Percentiles rank a stretch among this genome's conserved stretches.
phyloP scores from a whole-genome alignment of 108 stramenopile species.

The Nitzschia palea region DNA sequence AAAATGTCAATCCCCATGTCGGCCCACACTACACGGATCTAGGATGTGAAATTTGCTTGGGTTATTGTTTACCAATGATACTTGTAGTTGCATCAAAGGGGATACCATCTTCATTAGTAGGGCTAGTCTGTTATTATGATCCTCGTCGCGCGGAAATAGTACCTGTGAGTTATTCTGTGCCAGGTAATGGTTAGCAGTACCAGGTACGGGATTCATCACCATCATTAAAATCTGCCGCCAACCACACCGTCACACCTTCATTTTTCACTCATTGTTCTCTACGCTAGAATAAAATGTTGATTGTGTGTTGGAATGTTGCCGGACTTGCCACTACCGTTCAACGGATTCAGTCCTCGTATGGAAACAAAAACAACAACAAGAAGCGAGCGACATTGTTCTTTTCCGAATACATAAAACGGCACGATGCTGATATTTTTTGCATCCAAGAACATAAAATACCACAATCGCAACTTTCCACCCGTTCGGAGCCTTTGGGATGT shows the following conservation, averaged over 20 bases:
- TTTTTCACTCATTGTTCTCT: background rate
- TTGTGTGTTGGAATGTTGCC: slow-evolving; percentile 93
- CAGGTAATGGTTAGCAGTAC: too few species aligned
- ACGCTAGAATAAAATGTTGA: slow-evolving; percentile 46
- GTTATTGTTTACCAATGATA: too few species aligned
- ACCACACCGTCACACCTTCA: background rate
- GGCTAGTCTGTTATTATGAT: too few species aligned
- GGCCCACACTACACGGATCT: too few species aligned
- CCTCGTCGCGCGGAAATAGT: too few species aligned
- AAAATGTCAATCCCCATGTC: too few species aligned
- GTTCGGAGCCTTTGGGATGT: slow-evolving; percentile 64
- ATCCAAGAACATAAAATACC: slow-evolving; percentile 93
- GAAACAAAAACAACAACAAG: slow-evolving; percentile 11
- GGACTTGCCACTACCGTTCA: slow-evolving; percentile 75
- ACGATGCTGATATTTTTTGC: slow-evolving; percentile 78
- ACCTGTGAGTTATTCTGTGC: too few species aligned
- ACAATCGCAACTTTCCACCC: slow-evolving; percentile 51
- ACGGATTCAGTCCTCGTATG: slow-evolving; percentile 48
- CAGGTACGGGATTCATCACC: too few species aligned
- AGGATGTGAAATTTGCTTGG: too few species aligned
- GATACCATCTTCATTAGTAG: too few species aligned
- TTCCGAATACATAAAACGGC: slow-evolving; percentile 54
- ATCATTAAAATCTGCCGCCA: too few species aligned
- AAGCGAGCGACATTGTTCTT: slow-evolving; percentile 26
- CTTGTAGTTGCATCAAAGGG: too few species aligned